Conservation (phyloP, 2,329 filamentous ascomycete genomes). For the Fusarium staphyleae region DNA sequence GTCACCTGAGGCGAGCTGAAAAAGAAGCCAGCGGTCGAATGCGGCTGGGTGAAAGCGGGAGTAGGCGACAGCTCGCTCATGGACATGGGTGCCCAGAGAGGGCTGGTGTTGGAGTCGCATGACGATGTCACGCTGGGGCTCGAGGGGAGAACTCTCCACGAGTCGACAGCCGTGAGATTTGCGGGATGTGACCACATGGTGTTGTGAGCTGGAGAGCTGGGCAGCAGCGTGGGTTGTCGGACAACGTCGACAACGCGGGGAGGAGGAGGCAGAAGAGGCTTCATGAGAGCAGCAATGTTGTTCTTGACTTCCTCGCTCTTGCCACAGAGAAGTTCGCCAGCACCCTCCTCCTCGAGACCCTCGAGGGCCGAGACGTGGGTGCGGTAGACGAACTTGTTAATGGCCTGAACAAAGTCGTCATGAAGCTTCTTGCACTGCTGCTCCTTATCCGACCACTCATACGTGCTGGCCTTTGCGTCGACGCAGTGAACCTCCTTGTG, state of each 20-base stretch:
- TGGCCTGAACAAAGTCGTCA: conserved; percentile 93
- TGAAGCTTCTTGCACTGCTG: conserved; percentile 96
- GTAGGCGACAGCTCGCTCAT: conserved; percentile 82
- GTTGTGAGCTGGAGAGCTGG: conserved; percentile 74
- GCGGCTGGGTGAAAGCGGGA: conserved; percentile 77
- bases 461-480: conserved; percentile 86
- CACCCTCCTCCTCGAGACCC: conserved; percentile 94
- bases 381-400: conserved; percentile 97
- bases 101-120: conserved; percentile 71
- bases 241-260: conserved; percentile 90
- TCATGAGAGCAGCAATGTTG: conserved; percentile 83
- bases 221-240: conserved; percentile 83
- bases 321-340: conserved; percentile 89
- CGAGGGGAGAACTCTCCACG: conserved; percentile 90
- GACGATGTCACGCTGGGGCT: conserved; percentile 82
- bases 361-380: conserved; percentile 89
- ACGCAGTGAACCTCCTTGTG: conserved; percentile 95
- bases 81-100: conserved; percentile 81
- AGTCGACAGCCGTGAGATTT: conserved; percentile 73
- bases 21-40: conserved; percentile 75
- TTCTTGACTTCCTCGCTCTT: conserved; percentile 94
- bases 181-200: conserved; percentile 82
- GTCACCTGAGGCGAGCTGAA: conserved; percentile 81
- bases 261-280: conserved; percentile 84
- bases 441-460: conserved; percentile 97